Evolutionary conservation across 116 monocot genomes (phyloP).

Genomic region (Phalaenopsis hybrid): DNA sequence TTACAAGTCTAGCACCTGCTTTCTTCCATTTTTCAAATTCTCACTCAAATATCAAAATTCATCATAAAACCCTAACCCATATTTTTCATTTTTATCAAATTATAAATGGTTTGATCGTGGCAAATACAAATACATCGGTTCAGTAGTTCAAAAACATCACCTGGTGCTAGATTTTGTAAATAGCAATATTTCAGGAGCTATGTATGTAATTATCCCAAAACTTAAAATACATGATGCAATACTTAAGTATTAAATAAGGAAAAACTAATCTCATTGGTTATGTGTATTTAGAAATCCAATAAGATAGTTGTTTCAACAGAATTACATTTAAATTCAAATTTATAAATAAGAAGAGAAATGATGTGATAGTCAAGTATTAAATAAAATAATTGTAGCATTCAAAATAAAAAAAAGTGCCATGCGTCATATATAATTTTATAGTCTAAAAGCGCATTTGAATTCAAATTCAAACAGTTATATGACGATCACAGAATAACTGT

Average conservation of each 20-base stretch:
- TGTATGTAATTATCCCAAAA: not conserved
- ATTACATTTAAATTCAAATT: not conserved
- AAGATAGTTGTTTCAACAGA: not conserved
- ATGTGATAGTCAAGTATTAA: not conserved
- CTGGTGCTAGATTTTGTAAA: too few species aligned
- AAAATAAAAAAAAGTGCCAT: not conserved
- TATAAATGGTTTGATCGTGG: too few species aligned
- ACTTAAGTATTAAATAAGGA: not conserved
- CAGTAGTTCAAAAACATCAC: too few species aligned
- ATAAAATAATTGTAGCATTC: not conserved
- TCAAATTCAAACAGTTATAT: not conserved
- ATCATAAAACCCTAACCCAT: too few species aligned
- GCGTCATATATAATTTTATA: not conserved
- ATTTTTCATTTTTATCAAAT: too few species aligned
- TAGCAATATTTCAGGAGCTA: too few species aligned
- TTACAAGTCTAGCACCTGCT: too few species aligned
- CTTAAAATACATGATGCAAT: not conserved
- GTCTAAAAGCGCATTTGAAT: not conserved
- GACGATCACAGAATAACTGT: not conserved
- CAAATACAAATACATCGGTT: too few species aligned
- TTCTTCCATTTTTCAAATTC: too few species aligned
- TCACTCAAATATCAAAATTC: too few species aligned
- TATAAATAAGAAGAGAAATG: not conserved
- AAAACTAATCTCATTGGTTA: not conserved
- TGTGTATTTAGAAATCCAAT: not conserved